A percentile compares a stretch with the other conserved stretches of the same genome.
Conservation (phyloP, 306 rosid species). For the Glycyrrhiza uralensis region DNA sequence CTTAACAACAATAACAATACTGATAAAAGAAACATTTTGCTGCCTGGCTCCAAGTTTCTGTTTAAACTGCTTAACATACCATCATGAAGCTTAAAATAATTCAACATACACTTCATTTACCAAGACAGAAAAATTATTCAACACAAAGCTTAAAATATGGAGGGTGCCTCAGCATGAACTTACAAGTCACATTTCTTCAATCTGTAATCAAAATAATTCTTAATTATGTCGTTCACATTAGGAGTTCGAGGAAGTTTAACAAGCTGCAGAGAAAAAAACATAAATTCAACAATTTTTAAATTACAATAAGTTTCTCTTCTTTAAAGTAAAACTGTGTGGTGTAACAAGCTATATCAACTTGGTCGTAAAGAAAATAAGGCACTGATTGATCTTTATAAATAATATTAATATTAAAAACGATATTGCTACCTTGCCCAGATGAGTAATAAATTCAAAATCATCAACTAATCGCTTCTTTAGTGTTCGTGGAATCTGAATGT, state of each 20-base stretch:
- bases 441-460: slow-evolving; percentile 75
- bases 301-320: not conserved
- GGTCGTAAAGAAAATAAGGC: slow-evolving; percentile 13
- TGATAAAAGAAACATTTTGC: not conserved
- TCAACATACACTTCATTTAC: not conserved
- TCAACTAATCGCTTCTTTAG: slow-evolving; percentile 82
- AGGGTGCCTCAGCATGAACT: slow-evolving; percentile 41
- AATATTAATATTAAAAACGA: not conserved
- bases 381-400: slow-evolving; percentile 1
- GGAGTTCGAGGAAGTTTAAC: slow-evolving; percentile 90
- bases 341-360: not conserved
- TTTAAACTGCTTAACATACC: slow-evolving; percentile 6
- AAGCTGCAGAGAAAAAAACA: slow-evolving; percentile 57
- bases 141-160: slow-evolving; percentile 14
- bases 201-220: slow-evolving; percentile 64
- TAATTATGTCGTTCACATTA: slow-evolving; percentile 69
- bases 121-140: not conserved
- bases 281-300: slow-evolving; percentile 19
- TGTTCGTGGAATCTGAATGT: slow-evolving; percentile 59
- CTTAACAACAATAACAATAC: not conserved
- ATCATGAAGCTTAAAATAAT: slow-evolving; percentile 12
- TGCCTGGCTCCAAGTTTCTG: not conserved
- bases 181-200: slow-evolving; percentile 65
- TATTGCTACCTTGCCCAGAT: slow-evolving; percentile 73
- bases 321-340: not conserved